Percentiles rank a stretch among this genome's conserved stretches.
Conservation (phyloP, 1,139 yeast genomes). For the Entelexis paramagnoliae region DNA sequence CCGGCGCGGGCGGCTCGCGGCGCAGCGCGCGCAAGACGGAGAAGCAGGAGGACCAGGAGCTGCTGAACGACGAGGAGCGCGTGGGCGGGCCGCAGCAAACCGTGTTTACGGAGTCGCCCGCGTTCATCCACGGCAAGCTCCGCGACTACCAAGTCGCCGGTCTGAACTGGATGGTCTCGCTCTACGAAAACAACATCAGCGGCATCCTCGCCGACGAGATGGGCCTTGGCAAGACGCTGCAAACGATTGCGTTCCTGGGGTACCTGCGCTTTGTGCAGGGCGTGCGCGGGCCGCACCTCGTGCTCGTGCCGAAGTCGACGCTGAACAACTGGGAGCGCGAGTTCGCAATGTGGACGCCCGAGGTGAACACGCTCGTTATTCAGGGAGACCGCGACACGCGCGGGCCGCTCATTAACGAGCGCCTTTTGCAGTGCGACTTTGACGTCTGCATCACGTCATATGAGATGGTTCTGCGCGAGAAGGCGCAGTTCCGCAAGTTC, state of each 20-base stretch:
- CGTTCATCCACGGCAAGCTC: conserved; percentile 38
- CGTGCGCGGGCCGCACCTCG: conserved; percentile 79
- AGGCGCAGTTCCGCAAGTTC: conserved; percentile 65
- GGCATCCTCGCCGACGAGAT: conserved; percentile 96
- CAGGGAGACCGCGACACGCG: conserved; percentile 84
- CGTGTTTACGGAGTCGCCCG: conserved; percentile 72
- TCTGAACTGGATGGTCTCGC: conserved; percentile 76
- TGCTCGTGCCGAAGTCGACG: conserved; percentile 91
- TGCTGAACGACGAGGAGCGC: conserved; percentile 65
- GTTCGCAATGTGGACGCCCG: conserved; percentile 91
- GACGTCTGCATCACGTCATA: conserved; percentile 89
- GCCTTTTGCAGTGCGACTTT: conserved; percentile 61
- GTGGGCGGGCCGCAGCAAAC: conserved; percentile 36
- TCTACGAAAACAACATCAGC: conserved; percentile 72
- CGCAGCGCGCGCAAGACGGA: conserved; percentile 25
- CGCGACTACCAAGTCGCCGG: conserved; percentile 72
- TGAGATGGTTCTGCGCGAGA: conserved; percentile 87
- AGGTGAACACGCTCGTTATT: conserved; percentile 72
- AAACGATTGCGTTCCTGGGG: conserved; percentile 84
- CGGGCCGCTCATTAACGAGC: conserved; percentile 45
- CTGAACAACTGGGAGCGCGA: conserved; percentile 94
- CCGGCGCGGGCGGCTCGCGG: conserved; percentile 23
- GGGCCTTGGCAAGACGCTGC: conserved; percentile 96
- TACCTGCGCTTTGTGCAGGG: conserved; percentile 67
- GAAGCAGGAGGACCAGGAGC: conserved; percentile 84